These are phyloP conservation scores for Penicillium sclerotigenum DNA, from an alignment of 2,329 filamentous ascomycete genomes.

Conservation along the genomic window DNA sequence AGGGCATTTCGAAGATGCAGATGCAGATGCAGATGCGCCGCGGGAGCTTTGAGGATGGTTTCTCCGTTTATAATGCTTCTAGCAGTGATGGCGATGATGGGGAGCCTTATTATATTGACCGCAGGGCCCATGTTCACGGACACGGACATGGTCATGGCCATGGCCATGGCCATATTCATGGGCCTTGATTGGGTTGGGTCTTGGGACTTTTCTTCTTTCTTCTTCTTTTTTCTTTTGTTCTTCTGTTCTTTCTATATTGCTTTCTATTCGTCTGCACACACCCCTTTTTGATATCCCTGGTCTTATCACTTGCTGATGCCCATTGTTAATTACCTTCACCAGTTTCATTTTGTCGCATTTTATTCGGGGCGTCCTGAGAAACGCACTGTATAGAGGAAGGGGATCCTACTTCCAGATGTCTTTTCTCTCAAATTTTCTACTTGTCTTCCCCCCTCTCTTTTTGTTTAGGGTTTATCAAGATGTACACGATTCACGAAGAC, in stretches of 20 bases:
- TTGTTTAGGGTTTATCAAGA: neutral
- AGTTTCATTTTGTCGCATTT: neutral
- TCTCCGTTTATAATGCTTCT: slow-evolving; percentile 31
- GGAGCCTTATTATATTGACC: slow-evolving; percentile 29
- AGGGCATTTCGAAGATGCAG: slow-evolving; percentile 19
- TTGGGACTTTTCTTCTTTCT: neutral
- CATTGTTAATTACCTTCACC: neutral
- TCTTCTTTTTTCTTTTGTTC: no score
- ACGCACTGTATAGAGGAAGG: neutral
- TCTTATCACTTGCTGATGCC: neutral
- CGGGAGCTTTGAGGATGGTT: slow-evolving; percentile 27
- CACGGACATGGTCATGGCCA: neutral
- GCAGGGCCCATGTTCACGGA: slow-evolving; percentile 8
- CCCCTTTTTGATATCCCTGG: slow-evolving; percentile 1
- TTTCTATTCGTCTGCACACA: neutral
- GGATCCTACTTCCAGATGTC: neutral
- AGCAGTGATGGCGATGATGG: slow-evolving; percentile 35
- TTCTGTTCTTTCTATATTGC: neutral
- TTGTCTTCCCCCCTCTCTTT: neutral
- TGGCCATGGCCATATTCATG: neutral
- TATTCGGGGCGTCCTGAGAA: neutral
- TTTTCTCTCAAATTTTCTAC: neutral
- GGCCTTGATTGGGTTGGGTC: neutral
- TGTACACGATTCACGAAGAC: slow-evolving; percentile 4
- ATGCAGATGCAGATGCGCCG: slow-evolving; percentile 14